phyloP scores from a whole-genome alignment of 163 green algal species.

The Volvox carteri region DNA sequence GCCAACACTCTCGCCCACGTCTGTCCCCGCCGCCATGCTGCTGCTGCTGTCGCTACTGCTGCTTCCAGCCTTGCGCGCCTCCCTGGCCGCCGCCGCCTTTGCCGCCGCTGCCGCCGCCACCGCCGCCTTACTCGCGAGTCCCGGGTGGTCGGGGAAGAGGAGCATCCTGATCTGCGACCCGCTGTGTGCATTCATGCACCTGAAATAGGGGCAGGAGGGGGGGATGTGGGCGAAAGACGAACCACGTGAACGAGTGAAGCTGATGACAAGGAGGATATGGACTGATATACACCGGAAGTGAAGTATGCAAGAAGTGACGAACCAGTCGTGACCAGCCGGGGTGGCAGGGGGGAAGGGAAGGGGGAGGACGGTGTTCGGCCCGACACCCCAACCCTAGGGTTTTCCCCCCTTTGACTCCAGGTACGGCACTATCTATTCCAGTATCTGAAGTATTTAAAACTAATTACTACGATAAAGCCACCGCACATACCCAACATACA shows the following conservation, averaged over 20 bases:
- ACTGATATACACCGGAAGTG: no score
- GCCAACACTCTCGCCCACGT: neutral
- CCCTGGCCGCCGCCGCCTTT: neutral
- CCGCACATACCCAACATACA: no score
- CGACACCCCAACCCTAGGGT: no score
- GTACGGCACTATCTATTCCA: no score
- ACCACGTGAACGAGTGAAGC: neutral
- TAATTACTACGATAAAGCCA: no score
- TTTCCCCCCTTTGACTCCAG: no score
- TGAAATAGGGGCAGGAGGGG: neutral
- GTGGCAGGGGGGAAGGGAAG: neutral
- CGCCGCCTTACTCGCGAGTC: conserved; percentile 21
- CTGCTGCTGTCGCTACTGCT: neutral
- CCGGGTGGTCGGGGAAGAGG: conserved; percentile 77
- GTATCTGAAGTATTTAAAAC: no score
- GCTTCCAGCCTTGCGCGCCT: no score
- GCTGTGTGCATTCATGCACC: conserved; percentile 59
- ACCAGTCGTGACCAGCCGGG: neutral
- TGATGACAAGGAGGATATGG: no score
- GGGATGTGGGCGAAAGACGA: neutral
- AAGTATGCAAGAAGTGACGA: neutral
- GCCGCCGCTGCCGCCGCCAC: neutral
- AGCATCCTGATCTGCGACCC: conserved; percentile 85
- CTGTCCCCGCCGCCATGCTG: neutral
- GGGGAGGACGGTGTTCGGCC: neutral